Conservation (phyloP, 2,329 filamentous ascomycete genomes). For the Ophiocordyceps camponoti-leonardi region DNA sequence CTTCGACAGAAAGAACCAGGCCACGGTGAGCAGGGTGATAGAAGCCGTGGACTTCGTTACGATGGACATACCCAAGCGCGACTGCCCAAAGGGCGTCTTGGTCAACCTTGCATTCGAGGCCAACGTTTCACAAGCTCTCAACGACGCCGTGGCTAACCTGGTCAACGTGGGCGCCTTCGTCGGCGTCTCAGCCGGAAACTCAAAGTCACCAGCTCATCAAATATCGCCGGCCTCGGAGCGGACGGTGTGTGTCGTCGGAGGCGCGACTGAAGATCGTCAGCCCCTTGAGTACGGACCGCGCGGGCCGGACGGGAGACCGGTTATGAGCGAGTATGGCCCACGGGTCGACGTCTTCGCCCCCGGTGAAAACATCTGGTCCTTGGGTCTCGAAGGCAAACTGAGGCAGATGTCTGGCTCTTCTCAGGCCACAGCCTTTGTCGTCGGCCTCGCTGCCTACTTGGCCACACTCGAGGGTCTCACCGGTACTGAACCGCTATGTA, state of each 20-base stretch:
- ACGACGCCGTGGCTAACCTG: constrained; percentile 25
- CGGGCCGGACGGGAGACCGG: constrained; percentile 17
- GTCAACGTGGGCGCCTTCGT: constrained; percentile 25
- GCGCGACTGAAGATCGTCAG: neutral
- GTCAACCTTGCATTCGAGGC: constrained; percentile 31
- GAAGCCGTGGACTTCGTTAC: constrained; percentile 21
- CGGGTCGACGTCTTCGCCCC: constrained; percentile 18
- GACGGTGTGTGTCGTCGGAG: constrained; percentile 5
- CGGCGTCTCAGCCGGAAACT: constrained; percentile 32
- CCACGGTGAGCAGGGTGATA: constrained; percentile 16
- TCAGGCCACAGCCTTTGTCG: neutral
- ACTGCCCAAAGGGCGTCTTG: constrained; percentile 22
- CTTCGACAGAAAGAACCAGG: constrained; percentile 15
- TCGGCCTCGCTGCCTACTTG: neutral
- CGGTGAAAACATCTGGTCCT: neutral
- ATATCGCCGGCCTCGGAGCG: constrained; percentile 7
- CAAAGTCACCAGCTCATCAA: constrained; percentile 1
- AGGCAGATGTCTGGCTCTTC: neutral
- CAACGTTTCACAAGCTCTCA: constrained; percentile 6
- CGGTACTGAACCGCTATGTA: constrained; percentile 26
- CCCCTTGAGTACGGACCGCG: constrained; percentile 10
- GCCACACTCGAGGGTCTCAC: constrained; percentile 13
- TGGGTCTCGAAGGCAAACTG: neutral
- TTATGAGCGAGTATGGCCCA: constrained; percentile 11
- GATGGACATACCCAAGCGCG: constrained; percentile 5